phyloP scores from a whole-genome alignment of 441 rosid genomes.

The Populus trichocarpa region DNA sequence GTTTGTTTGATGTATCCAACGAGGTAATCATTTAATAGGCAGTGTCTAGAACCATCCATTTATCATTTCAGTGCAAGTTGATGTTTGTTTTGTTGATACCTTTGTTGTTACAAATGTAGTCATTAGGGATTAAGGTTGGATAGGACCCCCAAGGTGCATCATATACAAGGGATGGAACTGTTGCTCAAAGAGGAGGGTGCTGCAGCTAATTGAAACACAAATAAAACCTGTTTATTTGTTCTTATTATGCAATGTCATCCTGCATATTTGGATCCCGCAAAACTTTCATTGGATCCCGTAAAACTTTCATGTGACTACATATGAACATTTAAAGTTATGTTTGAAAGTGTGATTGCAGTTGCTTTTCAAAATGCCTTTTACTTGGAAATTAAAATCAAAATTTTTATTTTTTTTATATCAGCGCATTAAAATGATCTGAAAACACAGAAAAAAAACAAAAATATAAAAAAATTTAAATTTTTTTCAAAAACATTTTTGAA shows the following conservation, averaged over 20 bases:
- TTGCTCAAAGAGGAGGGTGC: conserved; percentile 80
- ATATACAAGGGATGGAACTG: conserved; percentile 69
- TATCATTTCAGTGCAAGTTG: not conserved
- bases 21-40: conserved; percentile 42
- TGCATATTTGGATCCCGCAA: not conserved
- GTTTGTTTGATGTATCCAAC: conserved; percentile 83
- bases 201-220: conserved; percentile 41
- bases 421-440: too few relatives aligned
- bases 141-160: conserved; percentile 80
- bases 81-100: not conserved
- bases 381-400: too few relatives aligned
- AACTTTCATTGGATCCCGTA: conserved; percentile 4
- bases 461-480: too few relatives aligned
- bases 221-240: not conserved
- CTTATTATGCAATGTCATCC: conserved; percentile 14
- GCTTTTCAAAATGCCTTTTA: too few relatives aligned
- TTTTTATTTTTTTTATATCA: too few relatives aligned
- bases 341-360: too few relatives aligned
- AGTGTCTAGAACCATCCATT: not conserved
- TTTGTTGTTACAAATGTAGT: conserved; percentile 48
- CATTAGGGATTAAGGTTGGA: conserved; percentile 90
- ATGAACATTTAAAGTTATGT: not conserved
- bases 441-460: too few relatives aligned
- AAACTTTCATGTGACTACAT: too few relatives aligned
- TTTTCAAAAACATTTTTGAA: too few relatives aligned